phyloP scores from a whole-genome alignment of 805 yeast genomes.

The Wickerhamiella siamensis region DNA sequence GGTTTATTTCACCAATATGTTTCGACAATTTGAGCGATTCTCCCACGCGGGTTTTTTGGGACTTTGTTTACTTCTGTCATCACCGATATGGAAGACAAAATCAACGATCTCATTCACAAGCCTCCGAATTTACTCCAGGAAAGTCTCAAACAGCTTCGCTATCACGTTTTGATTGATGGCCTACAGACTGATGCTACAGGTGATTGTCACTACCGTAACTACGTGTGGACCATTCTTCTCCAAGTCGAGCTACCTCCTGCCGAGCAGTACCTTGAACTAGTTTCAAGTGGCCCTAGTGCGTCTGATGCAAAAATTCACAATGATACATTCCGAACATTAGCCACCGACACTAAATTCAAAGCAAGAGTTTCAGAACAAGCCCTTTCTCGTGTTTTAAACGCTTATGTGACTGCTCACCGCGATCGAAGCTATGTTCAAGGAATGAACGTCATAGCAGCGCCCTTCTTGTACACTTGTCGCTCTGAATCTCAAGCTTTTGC shows the following conservation, averaged over 20 bases:
- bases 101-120: conserved; percentile 33
- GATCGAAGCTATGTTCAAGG: conserved; percentile 52
- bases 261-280: conserved; percentile 38
- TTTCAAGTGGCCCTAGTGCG: conserved; percentile 43
- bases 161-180: conserved; percentile 38
- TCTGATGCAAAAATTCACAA: conserved; percentile 59
- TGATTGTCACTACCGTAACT: conserved; percentile 51
- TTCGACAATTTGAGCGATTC: background rate
- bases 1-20: background rate
- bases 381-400: conserved; percentile 52
- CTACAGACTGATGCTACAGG: conserved; percentile 17
- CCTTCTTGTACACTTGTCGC: conserved; percentile 58
- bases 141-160: conserved; percentile 39
- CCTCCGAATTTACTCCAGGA: conserved; percentile 32
- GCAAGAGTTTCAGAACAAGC: conserved; percentile 54
- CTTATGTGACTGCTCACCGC: conserved; percentile 41
- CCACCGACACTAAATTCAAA: conserved; percentile 55
- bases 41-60: too few species aligned
- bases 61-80: background rate
- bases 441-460: conserved; percentile 75
- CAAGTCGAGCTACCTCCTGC: conserved; percentile 47
- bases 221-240: conserved; percentile 69
- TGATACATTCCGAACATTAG: conserved; percentile 75
- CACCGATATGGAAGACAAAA: conserved; percentile 27
- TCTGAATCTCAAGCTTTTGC: conserved; percentile 81